Conservation (phyloP, 352 stramenopile genomes). For the Pythium utonaiense region DNA sequence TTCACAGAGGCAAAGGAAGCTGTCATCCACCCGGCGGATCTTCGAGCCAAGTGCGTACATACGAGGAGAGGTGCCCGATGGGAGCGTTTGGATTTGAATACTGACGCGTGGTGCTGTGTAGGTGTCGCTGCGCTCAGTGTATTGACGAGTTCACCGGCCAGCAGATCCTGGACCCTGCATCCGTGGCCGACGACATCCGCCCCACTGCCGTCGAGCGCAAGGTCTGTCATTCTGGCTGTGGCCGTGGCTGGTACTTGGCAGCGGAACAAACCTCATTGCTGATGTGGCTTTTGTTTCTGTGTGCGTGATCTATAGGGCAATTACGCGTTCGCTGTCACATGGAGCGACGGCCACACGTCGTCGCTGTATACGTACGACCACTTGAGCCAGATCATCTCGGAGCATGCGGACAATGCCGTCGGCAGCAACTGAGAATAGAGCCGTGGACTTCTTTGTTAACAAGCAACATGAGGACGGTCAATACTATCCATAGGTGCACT, state of each 20-base stretch:
- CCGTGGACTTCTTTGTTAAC: too few relatives aligned
- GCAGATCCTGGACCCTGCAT: slow-evolving; percentile 70
- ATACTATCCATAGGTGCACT: too few relatives aligned
- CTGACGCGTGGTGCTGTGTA: slow-evolving; percentile 16
- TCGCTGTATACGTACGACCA: slow-evolving; percentile 96
- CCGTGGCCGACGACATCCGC: slow-evolving; percentile 72
- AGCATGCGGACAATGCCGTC: slow-evolving; percentile 15
- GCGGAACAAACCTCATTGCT: too few relatives aligned
- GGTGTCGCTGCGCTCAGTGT: slow-evolving; percentile 81
- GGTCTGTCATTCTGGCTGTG: too few relatives aligned
- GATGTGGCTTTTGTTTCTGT: slow-evolving; percentile 14
- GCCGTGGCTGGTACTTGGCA: too few relatives aligned
- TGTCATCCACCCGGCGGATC: slow-evolving; percentile 65
- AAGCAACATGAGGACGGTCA: too few relatives aligned
- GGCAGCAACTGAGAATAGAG: background rate
- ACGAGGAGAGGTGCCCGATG: background rate
- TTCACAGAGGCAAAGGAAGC: slow-evolving; percentile 68
- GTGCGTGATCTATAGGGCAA: slow-evolving; percentile 92
- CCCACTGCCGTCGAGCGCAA: slow-evolving; percentile 83
- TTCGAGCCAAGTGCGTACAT: slow-evolving; percentile 54
- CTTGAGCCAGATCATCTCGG: slow-evolving; percentile 54
- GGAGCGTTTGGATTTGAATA: background rate
- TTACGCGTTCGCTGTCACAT: slow-evolving; percentile 97
- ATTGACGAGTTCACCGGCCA: slow-evolving; percentile 85
- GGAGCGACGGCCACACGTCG: slow-evolving; percentile 96